Evolutionary conservation across 306 rosid genomes (phyloP).

Genomic region (Crotalaria pallida): DNA sequence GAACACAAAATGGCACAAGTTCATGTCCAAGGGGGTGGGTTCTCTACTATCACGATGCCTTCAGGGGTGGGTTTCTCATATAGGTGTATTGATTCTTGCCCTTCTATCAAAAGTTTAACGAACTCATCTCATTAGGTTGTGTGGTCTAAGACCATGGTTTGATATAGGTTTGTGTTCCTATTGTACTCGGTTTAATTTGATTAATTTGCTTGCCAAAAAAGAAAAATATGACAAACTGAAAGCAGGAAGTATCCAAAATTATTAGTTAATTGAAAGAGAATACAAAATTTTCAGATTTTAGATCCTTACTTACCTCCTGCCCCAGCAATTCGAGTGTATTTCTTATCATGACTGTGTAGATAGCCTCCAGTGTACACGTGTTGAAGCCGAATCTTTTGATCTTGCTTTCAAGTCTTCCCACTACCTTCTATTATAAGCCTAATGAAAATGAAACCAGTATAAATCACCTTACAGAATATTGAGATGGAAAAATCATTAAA

Average conservation of each 20-base stretch:
- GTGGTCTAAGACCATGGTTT: no score
- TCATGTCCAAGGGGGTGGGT: not conserved
- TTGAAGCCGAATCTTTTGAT: conserved; percentile 84
- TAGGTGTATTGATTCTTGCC: no score
- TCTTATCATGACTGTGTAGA: conserved; percentile 94
- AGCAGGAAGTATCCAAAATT: not conserved
- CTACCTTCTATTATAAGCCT: conserved; percentile 79
- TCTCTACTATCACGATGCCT: no score
- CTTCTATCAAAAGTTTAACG: no score
- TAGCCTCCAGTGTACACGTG: conserved; percentile 78
- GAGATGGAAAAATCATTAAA: not conserved
- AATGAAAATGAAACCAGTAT: conserved; percentile 16
- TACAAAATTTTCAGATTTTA: not conserved
- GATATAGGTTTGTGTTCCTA: no score
- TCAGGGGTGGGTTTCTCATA: no score
- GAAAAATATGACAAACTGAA: not conserved
- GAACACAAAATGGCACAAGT: not conserved
- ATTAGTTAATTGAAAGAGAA: not conserved
- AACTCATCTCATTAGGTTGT: no score
- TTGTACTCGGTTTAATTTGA: no score
- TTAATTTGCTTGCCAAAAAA: no score
- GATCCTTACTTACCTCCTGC: conserved; percentile 77
- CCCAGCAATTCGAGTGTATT: conserved; percentile 89
- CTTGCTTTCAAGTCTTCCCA: conserved; percentile 97
- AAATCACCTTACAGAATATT: conserved; percentile 15